phyloP scores from a whole-genome alignment of 2,329 filamentous ascomycete species.

The Cladosporium austrohemisphaericum region DNA sequence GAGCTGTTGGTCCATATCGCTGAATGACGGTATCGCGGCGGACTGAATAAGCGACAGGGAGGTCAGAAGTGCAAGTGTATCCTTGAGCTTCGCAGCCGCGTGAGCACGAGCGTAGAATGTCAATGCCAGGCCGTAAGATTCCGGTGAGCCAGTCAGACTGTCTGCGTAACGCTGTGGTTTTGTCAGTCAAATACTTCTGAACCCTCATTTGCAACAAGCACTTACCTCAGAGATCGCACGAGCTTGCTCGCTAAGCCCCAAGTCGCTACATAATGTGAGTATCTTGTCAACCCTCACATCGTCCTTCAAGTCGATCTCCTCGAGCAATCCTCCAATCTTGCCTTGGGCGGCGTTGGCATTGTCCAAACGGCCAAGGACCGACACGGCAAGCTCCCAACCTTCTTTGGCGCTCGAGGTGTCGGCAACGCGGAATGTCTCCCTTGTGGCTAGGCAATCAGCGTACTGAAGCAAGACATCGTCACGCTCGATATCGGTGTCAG shows the following conservation, averaged over 20 bases:
- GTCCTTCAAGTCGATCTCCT: conserved; percentile 68
- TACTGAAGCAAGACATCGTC: conserved; percentile 77
- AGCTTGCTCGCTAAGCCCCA: conserved; percentile 75
- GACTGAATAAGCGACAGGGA: conserved; percentile 85
- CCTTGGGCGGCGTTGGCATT: conserved; percentile 66
- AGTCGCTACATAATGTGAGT: conserved; percentile 69
- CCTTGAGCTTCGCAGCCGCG: conserved; percentile 70
- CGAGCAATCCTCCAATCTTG: conserved; percentile 69
- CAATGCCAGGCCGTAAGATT: conserved; percentile 71
- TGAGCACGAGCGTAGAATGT: conserved; percentile 90
- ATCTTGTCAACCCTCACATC: conserved; percentile 74
- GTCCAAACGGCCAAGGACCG: conserved; percentile 77
- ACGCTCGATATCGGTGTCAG: conserved; percentile 69
- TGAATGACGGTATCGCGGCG: conserved; percentile 67
- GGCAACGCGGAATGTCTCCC: conserved; percentile 30
- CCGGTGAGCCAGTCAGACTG: conserved; percentile 61
- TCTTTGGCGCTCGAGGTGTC: conserved; percentile 38
- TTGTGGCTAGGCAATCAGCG: conserved; percentile 58
- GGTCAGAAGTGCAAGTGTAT: conserved; percentile 81
- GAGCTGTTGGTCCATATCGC: conserved; percentile 71
- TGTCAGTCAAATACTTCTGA: conserved; percentile 21
- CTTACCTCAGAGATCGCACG: conserved; percentile 77
- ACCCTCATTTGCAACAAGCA: conserved; percentile 14
- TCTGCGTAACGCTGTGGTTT: conserved; percentile 71
- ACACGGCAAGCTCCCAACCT: conserved; percentile 87